Percentiles rank a stretch among this genome's conserved stretches.
These are phyloP conservation scores for Hypoxylon fragiforme DNA, from an alignment of 495 filamentous ascomycete species.

Conservation along the genomic window DNA sequence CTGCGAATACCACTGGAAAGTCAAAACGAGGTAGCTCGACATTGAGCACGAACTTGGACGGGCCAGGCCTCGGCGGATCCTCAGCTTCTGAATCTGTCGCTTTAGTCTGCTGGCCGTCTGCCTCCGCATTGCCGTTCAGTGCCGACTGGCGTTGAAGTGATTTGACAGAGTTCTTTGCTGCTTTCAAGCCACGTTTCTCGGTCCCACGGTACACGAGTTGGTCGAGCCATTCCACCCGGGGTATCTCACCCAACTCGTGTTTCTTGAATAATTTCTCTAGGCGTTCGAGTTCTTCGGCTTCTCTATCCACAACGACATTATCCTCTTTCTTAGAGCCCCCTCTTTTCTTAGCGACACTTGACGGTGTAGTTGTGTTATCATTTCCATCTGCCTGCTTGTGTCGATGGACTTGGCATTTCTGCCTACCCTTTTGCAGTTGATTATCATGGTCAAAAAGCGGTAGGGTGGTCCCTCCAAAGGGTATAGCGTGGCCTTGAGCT, in stretches of 20 bases:
- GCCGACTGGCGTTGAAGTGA: slow-evolving; percentile 40
- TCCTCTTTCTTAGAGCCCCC: slow-evolving; percentile 53
- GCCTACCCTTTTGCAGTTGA: slow-evolving; percentile 82
- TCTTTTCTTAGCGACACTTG: slow-evolving; percentile 52
- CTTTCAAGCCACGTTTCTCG: slow-evolving; percentile 70
- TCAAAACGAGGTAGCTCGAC: slow-evolving; percentile 95
- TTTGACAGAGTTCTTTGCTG: slow-evolving; percentile 46
- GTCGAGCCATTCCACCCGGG: slow-evolving; percentile 91
- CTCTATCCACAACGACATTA: slow-evolving; percentile 53
- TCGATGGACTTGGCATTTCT: slow-evolving; percentile 85
- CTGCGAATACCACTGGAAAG: slow-evolving; percentile 92
- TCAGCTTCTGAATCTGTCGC: slow-evolving; percentile 40
- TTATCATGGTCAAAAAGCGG: slow-evolving; percentile 88
- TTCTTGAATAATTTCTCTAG: slow-evolving; percentile 91
- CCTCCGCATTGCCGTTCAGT: slow-evolving; percentile 30
- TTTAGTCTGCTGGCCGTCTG: slow-evolving; percentile 42
- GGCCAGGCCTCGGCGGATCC: slow-evolving; percentile 54
- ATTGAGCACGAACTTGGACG: slow-evolving; percentile 68
- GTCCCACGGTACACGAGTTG: slow-evolving; percentile 85
- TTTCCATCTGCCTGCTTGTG: slow-evolving; percentile 85
- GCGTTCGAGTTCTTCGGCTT: slow-evolving; percentile 76
- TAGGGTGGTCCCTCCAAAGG: slow-evolving; percentile 93
- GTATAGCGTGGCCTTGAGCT: slow-evolving; percentile 72
- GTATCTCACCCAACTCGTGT: slow-evolving; percentile 96
- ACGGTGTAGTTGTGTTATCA: slow-evolving; percentile 77